Evolutionary conservation across 2,329 filamentous ascomycete species (phyloP).

Genomic region (Pestalotiopsis sp.): DNA sequence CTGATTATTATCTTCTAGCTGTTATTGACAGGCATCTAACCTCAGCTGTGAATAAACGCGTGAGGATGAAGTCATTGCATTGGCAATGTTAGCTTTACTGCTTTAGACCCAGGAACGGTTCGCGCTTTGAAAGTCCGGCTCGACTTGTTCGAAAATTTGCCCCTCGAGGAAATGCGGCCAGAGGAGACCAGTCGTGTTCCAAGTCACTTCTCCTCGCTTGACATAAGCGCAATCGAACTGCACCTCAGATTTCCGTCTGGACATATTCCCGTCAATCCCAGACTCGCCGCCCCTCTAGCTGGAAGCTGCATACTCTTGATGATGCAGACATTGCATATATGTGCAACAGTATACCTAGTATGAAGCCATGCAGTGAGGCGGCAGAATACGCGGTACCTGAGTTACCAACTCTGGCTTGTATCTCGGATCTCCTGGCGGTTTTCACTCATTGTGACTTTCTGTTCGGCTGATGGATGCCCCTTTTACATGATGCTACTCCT

Average conservation of each 20-base stretch:
- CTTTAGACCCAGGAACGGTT: slow-evolving; percentile 5
- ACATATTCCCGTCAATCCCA: not conserved
- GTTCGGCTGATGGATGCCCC: not conserved
- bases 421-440: too few relatives aligned
- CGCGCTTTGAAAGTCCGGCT: slow-evolving; percentile 2
- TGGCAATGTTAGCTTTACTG: not conserved
- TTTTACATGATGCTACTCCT: not conserved
- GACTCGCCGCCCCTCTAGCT: not conserved
- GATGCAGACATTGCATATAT: not conserved
- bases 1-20: not conserved
- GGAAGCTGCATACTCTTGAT: not conserved
- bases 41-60: not conserved
- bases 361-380: not conserved
- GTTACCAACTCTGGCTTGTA: not conserved
- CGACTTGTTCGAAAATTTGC: not conserved
- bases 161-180: not conserved
- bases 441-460: not conserved
- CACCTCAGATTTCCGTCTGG: not conserved
- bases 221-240: not conserved
- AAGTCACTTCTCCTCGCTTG: not conserved
- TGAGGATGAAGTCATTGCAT: slow-evolving; percentile 6
- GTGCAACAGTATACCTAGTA: not conserved
- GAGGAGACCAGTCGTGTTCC: not conserved
- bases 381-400: not conserved
- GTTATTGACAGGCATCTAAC: not conserved